Evolutionary conservation across 2,329 filamentous ascomycete genomes (phyloP).

Genomic region (Ceratocystis cubensis): DNA sequence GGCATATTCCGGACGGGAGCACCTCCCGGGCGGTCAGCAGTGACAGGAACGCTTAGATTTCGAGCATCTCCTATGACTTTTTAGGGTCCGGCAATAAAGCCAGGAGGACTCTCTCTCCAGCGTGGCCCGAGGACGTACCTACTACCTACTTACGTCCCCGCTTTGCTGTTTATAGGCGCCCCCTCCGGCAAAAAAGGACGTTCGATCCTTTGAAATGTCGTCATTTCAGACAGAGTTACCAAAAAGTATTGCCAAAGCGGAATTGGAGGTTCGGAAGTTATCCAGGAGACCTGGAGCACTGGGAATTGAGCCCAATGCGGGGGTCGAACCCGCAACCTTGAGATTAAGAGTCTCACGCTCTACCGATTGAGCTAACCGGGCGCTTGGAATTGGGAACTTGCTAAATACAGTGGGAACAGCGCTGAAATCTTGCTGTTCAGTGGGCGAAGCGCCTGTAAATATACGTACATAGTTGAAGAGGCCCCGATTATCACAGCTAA

Average conservation of each 20-base stretch:
- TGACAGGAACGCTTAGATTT: too few species aligned
- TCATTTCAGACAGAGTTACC: conserved; percentile 26
- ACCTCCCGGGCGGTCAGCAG: too few species aligned
- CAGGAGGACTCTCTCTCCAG: too few species aligned
- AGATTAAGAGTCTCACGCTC: conserved; percentile 59
- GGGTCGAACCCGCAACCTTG: conserved; percentile 34
- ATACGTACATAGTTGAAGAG: conserved; percentile 58
- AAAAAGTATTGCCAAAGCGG: not conserved
- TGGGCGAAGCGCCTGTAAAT: conserved; percentile 47
- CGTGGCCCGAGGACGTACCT: too few species aligned
- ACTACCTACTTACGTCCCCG: not conserved
- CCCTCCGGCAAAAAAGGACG: conserved; percentile 22
- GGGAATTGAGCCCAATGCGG: conserved; percentile 26
- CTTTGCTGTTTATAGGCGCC: conserved; percentile 26
- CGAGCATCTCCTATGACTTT: too few species aligned
- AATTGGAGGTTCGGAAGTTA: not conserved
- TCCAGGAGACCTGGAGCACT: conserved; percentile 19
- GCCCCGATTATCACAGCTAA: conserved; percentile 24
- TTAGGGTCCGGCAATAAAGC: too few species aligned
- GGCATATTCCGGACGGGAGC: too few species aligned
- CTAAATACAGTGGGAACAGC: conserved; percentile 27
- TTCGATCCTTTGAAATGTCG: conserved; percentile 37
- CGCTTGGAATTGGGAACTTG: conserved; percentile 22
- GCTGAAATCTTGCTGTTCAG: conserved; percentile 39
- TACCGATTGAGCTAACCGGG: conserved; percentile 57